Evolutionary conservation across 495 filamentous ascomycete genomes (phyloP).

Genomic region (Penicillium roqueforti): DNA sequence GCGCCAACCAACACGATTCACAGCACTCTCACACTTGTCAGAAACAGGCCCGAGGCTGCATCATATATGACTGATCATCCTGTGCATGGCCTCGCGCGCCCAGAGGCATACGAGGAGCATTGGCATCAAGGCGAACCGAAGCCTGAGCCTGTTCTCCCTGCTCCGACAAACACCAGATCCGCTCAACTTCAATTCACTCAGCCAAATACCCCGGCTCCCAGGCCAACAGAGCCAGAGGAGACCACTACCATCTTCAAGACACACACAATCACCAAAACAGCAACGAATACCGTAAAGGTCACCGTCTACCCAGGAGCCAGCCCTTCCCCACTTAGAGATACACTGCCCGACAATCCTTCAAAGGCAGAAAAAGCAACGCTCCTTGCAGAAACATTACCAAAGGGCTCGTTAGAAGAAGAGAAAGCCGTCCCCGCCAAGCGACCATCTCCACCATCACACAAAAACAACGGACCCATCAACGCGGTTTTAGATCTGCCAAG

Average conservation of each 20-base stretch:
- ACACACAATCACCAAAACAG: constrained; percentile 4
- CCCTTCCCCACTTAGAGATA: neutral
- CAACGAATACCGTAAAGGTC: constrained; percentile 1
- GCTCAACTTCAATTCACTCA: neutral
- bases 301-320: neutral
- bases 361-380: neutral
- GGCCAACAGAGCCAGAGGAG: neutral
- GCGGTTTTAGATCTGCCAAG: neutral
- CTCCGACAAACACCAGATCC: neutral
- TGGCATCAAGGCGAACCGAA: neutral
- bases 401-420: neutral
- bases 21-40: constrained; percentile 14
- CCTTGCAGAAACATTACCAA: neutral
- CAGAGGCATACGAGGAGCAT: neutral
- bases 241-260: constrained; percentile 19
- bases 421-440: neutral
- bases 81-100: neutral
- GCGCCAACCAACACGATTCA: constrained; percentile 11
- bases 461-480: neutral
- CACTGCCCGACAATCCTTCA: neutral
- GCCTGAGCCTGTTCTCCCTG: neutral
- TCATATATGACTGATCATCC: too few relatives aligned
- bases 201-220: neutral
- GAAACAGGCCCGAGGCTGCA: constrained; percentile 1
- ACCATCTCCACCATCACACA: neutral